phyloP scores from a whole-genome alignment of 768 basidiomycete species.

The Suillus fuscotomentosus region DNA sequence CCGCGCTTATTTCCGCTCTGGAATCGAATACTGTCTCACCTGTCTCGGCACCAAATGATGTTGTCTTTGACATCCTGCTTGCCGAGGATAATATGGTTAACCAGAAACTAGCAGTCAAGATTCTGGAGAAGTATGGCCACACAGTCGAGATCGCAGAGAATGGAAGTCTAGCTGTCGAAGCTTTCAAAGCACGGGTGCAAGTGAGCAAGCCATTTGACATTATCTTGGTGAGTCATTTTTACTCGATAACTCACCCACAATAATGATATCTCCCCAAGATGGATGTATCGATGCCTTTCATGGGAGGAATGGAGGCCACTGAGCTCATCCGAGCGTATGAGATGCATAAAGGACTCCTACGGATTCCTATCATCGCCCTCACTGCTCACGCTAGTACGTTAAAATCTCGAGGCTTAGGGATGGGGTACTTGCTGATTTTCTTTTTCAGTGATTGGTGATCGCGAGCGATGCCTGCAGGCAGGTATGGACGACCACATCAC shows the following conservation, averaged over 20 bases:
- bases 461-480: slow-evolving; percentile 73
- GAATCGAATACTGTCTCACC: slow-evolving; percentile 94
- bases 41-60: slow-evolving; percentile 80
- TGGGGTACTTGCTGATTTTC: slow-evolving; percentile 8
- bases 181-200: slow-evolving; percentile 76
- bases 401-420: background rate
- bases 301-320: slow-evolving; percentile 99
- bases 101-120: slow-evolving; percentile 94
- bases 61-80: slow-evolving; percentile 88
- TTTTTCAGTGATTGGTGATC: slow-evolving; percentile 79
- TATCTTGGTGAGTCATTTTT: slow-evolving; percentile 67
- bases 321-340: slow-evolving; percentile 88
- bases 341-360: slow-evolving; percentile 60
- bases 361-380: slow-evolving; percentile 92
- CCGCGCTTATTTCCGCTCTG: slow-evolving; percentile 90
- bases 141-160: slow-evolving; percentile 97
- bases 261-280: slow-evolving; percentile 51
- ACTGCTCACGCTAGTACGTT: slow-evolving; percentile 94
- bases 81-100: slow-evolving; percentile 97
- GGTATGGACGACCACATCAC: slow-evolving; percentile 85
- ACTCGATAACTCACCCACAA: slow-evolving; percentile 1
- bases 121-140: slow-evolving; percentile 95
- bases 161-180: slow-evolving; percentile 89
- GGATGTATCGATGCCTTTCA: slow-evolving; percentile 98
- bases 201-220: slow-evolving; percentile 83